Conservation (phyloP, 257 asterid species). For the Nyctanthes arbortristis region DNA sequence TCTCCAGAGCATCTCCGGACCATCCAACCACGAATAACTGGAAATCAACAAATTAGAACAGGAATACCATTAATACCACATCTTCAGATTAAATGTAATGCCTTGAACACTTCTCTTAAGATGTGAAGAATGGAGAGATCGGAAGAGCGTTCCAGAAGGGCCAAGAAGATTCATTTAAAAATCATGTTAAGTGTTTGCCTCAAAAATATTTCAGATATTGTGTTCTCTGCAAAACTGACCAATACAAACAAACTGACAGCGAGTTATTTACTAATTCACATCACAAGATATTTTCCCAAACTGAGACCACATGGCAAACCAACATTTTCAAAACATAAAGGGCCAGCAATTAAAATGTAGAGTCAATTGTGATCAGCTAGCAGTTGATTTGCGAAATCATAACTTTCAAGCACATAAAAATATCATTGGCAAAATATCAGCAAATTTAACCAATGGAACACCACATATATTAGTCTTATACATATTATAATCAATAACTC, state of each 20-base stretch:
- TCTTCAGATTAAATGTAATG: slow-evolving; percentile 3
- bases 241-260: slow-evolving; percentile 4
- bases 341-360: background rate
- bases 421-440: background rate
- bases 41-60: slow-evolving; percentile 18
- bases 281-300: background rate
- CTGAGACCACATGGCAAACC: too few species aligned
- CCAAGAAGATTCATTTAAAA: background rate
- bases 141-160: background rate
- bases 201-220: background rate
- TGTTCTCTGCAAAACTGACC: background rate
- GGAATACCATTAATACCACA: slow-evolving; percentile 9
- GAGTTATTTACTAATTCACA: background rate
- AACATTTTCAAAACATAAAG: too few species aligned
- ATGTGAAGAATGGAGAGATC: background rate
- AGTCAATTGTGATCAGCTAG: background rate
- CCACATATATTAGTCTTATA: background rate
- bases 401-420: background rate
- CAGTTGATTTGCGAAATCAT: background rate
- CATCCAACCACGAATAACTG: slow-evolving; percentile 98
- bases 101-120: background rate
- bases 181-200: background rate
- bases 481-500: background rate
- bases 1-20: slow-evolving; percentile 95
- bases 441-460: background rate